A percentile compares a stretch with the other conserved stretches of the same genome.
Evolutionary conservation across 495 filamentous ascomycete genomes (phyloP).

Genomic region (Penicillium bialowiezense): DNA sequence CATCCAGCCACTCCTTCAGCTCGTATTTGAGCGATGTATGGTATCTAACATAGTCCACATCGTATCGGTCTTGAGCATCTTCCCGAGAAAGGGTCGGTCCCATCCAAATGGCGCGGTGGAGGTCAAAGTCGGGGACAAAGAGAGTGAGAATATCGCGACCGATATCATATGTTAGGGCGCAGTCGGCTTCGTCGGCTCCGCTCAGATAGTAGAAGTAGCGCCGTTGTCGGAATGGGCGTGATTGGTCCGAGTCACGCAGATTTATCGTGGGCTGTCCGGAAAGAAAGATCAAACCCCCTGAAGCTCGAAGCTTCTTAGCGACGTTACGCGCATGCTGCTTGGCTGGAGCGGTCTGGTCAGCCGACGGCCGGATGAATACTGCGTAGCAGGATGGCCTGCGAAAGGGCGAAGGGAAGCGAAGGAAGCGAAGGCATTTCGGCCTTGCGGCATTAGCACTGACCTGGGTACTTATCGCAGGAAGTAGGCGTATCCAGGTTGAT

Average conservation of each 20-base stretch:
- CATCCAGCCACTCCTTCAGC: slow-evolving; percentile 57
- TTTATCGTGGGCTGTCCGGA: slow-evolving; percentile 71
- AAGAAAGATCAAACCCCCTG: slow-evolving; percentile 74
- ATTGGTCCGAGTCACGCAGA: slow-evolving; percentile 77
- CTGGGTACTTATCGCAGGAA: slow-evolving; percentile 45
- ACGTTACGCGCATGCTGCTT: slow-evolving; percentile 79
- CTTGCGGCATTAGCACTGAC: slow-evolving; percentile 23
- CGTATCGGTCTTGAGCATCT: slow-evolving; percentile 68
- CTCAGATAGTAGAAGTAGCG: slow-evolving; percentile 93
- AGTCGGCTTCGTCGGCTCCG: slow-evolving; percentile 79
- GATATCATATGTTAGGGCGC: slow-evolving; percentile 81
- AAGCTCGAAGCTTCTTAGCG: slow-evolving; percentile 58
- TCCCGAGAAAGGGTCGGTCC: slow-evolving; percentile 77
- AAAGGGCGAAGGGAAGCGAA: slow-evolving; percentile 4
- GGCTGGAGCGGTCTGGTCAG: slow-evolving; percentile 45
- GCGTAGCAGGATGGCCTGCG: neutral
- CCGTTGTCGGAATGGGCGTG: slow-evolving; percentile 76
- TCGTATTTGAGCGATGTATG: slow-evolving; percentile 61
- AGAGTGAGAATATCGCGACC: slow-evolving; percentile 68
- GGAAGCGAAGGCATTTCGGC: neutral
- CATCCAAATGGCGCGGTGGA: slow-evolving; percentile 87
- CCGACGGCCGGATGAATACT: slow-evolving; percentile 7
- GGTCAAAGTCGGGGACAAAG: slow-evolving; percentile 88
- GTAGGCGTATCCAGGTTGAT: slow-evolving; percentile 30
- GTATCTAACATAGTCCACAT: slow-evolving; percentile 74